phyloP scores from a whole-genome alignment of 352 stramenopile species.

The Aphanomyces euteiches region DNA sequence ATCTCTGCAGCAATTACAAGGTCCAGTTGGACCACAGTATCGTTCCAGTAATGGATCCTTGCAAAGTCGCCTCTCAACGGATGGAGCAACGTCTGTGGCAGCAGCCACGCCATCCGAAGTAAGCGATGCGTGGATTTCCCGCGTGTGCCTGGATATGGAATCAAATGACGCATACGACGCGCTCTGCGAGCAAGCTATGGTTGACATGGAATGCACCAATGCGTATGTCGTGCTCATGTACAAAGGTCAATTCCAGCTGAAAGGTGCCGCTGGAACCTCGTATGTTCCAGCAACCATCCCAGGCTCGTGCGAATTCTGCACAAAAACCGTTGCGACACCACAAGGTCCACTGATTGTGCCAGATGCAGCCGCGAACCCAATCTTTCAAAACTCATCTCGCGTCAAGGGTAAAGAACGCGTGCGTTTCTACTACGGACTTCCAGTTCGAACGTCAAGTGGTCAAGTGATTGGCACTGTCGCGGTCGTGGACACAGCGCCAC shows the following conservation, averaged over 20 bases:
- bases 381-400: slow-evolving; percentile 23
- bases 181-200: slow-evolving; percentile 15
- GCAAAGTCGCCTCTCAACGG: too few relatives aligned
- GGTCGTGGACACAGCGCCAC: slow-evolving; percentile 9
- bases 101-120: not conserved
- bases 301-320: slow-evolving; percentile 8
- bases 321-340: not conserved
- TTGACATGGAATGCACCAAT: slow-evolving; percentile 19
- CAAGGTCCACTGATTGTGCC: slow-evolving; percentile 20
- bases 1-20: not conserved
- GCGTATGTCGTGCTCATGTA: slow-evolving; percentile 25
- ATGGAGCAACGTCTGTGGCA: too few relatives aligned
- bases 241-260: slow-evolving; percentile 29
- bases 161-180: slow-evolving; percentile 22
- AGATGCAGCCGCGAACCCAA: slow-evolving; percentile 12
- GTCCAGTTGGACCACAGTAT: not conserved
- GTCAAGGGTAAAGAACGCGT: slow-evolving; percentile 15
- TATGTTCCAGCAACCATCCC: slow-evolving; percentile 25
- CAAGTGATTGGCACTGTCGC: slow-evolving; percentile 17
- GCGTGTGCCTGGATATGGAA: slow-evolving; percentile 17
- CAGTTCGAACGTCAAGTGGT: not conserved
- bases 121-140: not conserved
- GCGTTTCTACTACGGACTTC: slow-evolving; percentile 21
- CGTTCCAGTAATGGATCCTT: too few relatives aligned
- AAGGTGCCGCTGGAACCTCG: slow-evolving; percentile 16